Base-by-base conservation (phyloP, 176 grass and related monocot genomes). In the Thalia dealbata region DNA sequence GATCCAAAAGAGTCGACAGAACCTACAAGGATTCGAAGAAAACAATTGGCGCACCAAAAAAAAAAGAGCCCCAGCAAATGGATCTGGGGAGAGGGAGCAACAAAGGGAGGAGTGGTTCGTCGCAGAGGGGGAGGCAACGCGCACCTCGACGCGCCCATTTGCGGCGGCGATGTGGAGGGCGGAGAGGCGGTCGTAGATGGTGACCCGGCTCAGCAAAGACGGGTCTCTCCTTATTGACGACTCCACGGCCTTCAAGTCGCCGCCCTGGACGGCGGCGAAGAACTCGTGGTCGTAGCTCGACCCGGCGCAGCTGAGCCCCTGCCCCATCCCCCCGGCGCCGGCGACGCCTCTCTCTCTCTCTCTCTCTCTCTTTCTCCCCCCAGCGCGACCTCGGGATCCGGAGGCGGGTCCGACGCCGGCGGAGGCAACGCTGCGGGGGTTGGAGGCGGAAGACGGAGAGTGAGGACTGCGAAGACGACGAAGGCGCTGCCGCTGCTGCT, bases 181-280 rank as follows among this genome's bases (percentile, higher is more conserved):
- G 21, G 88, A 99, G 67, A 95, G 85, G 74, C 90, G 90, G 78
- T 99, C 95, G 81, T 93, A 99, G 83, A 99, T 83, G 58, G 95
- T 99, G 71, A 81, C 81, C 45, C 83, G 85, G 65, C 30, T 28
- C 71, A 95, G 72, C 71, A 93, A 51, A 26, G 76, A 63, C 10
- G 95, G 87, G 64, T 89, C 76, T 71, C 44, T 64, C 62, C 41
- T 78, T 38, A 99, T 67, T 35, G 83, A 83, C 52, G 76, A 72
- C 41, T 82, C 78, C 58, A 92, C 90, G 67, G 78, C 80, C 62
- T 19, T 77, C 69, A 84, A 70, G 81, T 99, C 95, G 67, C 90
- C 95, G 24, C 71, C 80, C 83, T 93, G 95, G 62, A 85, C 90
- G 7, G 95, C 84, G 77, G 82, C 86, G 79, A 88, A 99, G 87